A percentile compares a stretch with the other conserved stretches of the same genome.
Evolutionary conservation across 2,329 filamentous ascomycete species (phyloP).

Genomic region (Fusarium staphyleae): DNA sequence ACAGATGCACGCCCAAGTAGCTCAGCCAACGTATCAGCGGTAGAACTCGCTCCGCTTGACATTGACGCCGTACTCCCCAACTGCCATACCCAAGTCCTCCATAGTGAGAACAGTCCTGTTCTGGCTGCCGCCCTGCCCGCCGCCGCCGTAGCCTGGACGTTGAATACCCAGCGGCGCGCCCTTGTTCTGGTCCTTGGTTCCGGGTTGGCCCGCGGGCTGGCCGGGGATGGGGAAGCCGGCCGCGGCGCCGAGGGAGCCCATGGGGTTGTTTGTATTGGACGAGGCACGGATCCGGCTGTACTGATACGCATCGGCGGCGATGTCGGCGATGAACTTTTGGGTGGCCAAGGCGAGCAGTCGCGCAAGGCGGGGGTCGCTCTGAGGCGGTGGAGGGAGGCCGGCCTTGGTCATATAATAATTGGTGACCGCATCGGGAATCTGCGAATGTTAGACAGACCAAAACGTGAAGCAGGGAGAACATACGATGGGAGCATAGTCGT

Average conservation of each 20-base stretch:
- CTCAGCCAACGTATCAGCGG: conserved; percentile 57
- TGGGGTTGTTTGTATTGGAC: conserved; percentile 86
- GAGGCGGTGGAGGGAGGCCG: conserved; percentile 89
- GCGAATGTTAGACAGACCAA: conserved; percentile 14
- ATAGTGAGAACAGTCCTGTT: conserved; percentile 95
- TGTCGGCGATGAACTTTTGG: conserved; percentile 98
- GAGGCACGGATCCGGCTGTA: conserved; percentile 96
- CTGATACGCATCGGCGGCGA: conserved; percentile 96
- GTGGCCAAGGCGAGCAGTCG: conserved; percentile 96
- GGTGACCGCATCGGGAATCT: conserved; percentile 95
- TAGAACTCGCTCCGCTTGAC: conserved; percentile 98
- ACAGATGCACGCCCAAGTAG: conserved; percentile 22
- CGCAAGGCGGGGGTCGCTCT: conserved; percentile 88
- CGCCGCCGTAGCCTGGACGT: conserved; percentile 82
- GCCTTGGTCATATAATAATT: conserved; percentile 98
- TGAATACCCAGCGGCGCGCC: conserved; percentile 74
- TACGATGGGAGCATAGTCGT: conserved; percentile 97
- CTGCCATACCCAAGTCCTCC: conserved; percentile 98
- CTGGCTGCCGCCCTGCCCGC: conserved; percentile 86
- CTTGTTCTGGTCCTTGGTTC: conserved; percentile 64
- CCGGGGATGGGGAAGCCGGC: conserved; percentile 72
- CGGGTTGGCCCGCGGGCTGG: conserved; percentile 64
- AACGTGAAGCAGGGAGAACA: conserved; percentile 41
- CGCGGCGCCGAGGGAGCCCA: conserved; percentile 82
- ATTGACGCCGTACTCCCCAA: conserved; percentile 96